Evolutionary conservation across 2,329 filamentous ascomycete species (phyloP).

Genomic region (Knufia fluminis): DNA sequence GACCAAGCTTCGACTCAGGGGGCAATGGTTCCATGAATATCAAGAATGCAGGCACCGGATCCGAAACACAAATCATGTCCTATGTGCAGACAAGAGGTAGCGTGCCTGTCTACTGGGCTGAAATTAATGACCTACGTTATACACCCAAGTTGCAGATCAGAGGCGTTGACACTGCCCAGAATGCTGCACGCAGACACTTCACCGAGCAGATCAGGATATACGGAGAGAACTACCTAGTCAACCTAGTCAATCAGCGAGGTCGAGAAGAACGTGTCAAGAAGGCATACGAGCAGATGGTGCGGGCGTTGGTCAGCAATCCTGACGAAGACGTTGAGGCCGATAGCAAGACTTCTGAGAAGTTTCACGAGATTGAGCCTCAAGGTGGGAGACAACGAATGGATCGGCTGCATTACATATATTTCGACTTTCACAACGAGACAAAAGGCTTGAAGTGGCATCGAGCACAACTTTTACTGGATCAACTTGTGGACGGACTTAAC

Average conservation of each 20-base stretch:
- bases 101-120: slow-evolving; percentile 91
- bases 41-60: slow-evolving; percentile 51
- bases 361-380: slow-evolving; percentile 62
- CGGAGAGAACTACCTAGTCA: slow-evolving; percentile 94
- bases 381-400: slow-evolving; percentile 59
- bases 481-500: slow-evolving; percentile 64
- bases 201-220: slow-evolving; percentile 88
- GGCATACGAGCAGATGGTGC: slow-evolving; percentile 85
- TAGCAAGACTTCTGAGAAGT: slow-evolving; percentile 63
- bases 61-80: slow-evolving; percentile 79
- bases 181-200: slow-evolving; percentile 78
- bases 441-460: slow-evolving; percentile 92
- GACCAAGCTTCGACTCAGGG: slow-evolving; percentile 69
- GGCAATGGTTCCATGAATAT: slow-evolving; percentile 66
- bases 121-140: slow-evolving; percentile 88
- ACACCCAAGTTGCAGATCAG: slow-evolving; percentile 83
- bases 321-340: slow-evolving; percentile 58
- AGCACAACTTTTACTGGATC: slow-evolving; percentile 75
- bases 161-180: slow-evolving; percentile 67
- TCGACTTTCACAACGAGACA: slow-evolving; percentile 96
- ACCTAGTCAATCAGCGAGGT: slow-evolving; percentile 92
- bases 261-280: slow-evolving; percentile 82
- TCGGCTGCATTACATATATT: slow-evolving; percentile 90
- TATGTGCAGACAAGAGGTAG: slow-evolving; percentile 96
- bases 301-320: slow-evolving; percentile 61